Percentiles rank a stretch among this genome's conserved stretches.
Evolutionary conservation across 1,139 yeast species (phyloP).

Genomic region (Sugiyamaella grinbergsii): DNA sequence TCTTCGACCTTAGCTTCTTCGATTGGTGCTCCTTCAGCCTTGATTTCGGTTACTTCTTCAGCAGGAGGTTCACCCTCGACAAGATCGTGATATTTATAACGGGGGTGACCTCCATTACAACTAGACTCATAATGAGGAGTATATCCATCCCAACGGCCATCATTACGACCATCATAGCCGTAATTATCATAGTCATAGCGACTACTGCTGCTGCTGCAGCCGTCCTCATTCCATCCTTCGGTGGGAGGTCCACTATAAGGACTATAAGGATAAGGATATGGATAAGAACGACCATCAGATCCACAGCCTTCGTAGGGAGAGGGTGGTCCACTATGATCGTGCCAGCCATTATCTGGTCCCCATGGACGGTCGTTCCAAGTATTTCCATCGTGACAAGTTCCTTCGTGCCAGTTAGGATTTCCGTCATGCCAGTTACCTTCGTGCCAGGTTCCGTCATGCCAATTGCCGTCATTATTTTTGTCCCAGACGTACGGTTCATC

Average conservation of each 20-base stretch:
- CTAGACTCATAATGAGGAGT: background rate
- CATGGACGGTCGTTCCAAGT: slow-evolving; percentile 11
- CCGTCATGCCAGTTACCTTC: slow-evolving; percentile 16
- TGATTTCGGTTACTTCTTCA: background rate
- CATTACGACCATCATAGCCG: slow-evolving; percentile 8
- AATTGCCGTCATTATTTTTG: slow-evolving; percentile 10
- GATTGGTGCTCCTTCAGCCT: slow-evolving; percentile 6
- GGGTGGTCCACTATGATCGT: background rate
- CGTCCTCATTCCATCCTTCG: slow-evolving; percentile 7
- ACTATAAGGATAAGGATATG: too few species aligned
- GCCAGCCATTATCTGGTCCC: background rate
- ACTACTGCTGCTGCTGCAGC: background rate
- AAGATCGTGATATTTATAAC: slow-evolving; percentile 3
- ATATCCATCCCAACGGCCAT: slow-evolving; percentile 8
- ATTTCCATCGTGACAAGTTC: slow-evolving; percentile 11
- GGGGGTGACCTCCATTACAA: slow-evolving; percentile 3
- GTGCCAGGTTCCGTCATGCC: slow-evolving; percentile 15
- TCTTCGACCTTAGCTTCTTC: background rate
- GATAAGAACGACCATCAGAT: slow-evolving; percentile 15
- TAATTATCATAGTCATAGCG: too few species aligned
- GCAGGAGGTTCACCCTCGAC: slow-evolving; percentile 3
- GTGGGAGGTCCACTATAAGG: background rate
- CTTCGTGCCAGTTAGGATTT: slow-evolving; percentile 16
- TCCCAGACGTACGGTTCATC: slow-evolving; percentile 14
- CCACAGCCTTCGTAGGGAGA: background rate